Base-by-base conservation (phyloP, 2,329 filamentous ascomycete genomes). In the Ophiocordyceps camponoti-floridani region DNA sequence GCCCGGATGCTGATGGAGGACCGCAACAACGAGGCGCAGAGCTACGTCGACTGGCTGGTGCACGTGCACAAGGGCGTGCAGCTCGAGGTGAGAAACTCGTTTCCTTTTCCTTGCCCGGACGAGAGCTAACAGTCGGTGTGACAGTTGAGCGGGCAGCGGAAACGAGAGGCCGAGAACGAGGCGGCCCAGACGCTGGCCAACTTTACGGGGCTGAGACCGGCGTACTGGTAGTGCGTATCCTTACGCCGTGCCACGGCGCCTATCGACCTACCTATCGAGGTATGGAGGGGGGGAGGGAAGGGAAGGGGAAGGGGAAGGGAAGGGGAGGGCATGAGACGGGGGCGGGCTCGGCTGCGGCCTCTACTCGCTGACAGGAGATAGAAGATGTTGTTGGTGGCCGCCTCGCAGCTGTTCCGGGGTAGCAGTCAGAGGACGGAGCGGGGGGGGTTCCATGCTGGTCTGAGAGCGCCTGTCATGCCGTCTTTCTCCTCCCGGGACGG, bases 41-140 rank as follows among this genome's bases (percentile, higher is more conserved):
- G 84, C 58, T 98, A 96, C 62, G 91, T 96, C 31, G 91, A 98
- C 65, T 98, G 91, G 91, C 70, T 98, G 56, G 91, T 98, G 47
- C 84, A 94, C 62, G 73, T 96, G 49, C 91, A 98, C 64, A 82
- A 89, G 54, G 80, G 84, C 52, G 91, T 98, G 51, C 88, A 94
- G 59, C 69, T 94, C 50, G 91, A 98, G 73, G 77, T 82, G 61
- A 63, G 73, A 23, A 23, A 23, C 3, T 23, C 63, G 16, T 30
- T 14, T 28, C 35, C 31, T 14, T 33, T 16, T 10, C 45, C 28
- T 26, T 35, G 9, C 13, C 4, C 19, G 28, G 13, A 14, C 35
- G 19, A 16, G 6, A 14, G 42, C 50, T 48, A 42, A 44, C 49
- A 48, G 47, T 53, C 48, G 19, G 48, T 49, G 42, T 23, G 19